A percentile compares a stretch with the other conserved stretches of the same genome.
phyloP scores from a whole-genome alignment of 768 basidiomycete genomes.

The Mycena pura region DNA sequence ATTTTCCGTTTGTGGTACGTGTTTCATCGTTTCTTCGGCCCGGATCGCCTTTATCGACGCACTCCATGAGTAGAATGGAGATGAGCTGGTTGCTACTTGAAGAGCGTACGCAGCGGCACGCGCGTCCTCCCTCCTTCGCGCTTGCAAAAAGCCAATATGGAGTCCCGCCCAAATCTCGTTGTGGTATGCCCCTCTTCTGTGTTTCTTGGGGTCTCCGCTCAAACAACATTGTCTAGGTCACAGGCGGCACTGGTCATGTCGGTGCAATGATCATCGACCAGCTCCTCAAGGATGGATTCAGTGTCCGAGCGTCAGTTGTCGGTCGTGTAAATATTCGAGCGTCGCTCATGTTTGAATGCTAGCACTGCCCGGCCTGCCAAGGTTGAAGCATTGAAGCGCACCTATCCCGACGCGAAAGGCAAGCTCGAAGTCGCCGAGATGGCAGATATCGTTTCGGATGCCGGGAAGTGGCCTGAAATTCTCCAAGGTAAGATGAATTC shows the following conservation, averaged over 20 bases:
- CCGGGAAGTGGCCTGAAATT: slow-evolving; percentile 14
- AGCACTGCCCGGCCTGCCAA: slow-evolving; percentile 1
- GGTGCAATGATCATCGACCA: slow-evolving; percentile 8
- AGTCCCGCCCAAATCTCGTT: not conserved
- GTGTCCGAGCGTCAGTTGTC: slow-evolving; percentile 2
- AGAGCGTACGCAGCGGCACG: too few relatives aligned
- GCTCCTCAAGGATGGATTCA: slow-evolving; percentile 4
- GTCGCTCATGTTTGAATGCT: not conserved
- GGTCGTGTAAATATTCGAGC: not conserved
- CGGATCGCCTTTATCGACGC: too few relatives aligned
- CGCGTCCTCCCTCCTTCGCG: too few relatives aligned
- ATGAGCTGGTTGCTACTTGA: too few relatives aligned
- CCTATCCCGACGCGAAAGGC: not conserved
- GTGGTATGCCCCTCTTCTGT: not conserved
- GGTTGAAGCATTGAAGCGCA: not conserved
- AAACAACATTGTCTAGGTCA: not conserved
- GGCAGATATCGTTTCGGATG: slow-evolving; percentile 8
- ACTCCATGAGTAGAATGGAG: too few relatives aligned
- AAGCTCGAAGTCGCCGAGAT: slow-evolving; percentile 7
- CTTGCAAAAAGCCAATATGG: not conserved
- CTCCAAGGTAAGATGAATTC: not conserved
- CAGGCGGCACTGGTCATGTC: slow-evolving; percentile 7
- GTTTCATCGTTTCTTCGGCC: too few relatives aligned
- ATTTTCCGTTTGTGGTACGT: too few relatives aligned
- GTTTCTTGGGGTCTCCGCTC: not conserved